Evolutionary conservation across 345 rosid genomes (phyloP).

Genomic region (Euphorbia lathyris): DNA sequence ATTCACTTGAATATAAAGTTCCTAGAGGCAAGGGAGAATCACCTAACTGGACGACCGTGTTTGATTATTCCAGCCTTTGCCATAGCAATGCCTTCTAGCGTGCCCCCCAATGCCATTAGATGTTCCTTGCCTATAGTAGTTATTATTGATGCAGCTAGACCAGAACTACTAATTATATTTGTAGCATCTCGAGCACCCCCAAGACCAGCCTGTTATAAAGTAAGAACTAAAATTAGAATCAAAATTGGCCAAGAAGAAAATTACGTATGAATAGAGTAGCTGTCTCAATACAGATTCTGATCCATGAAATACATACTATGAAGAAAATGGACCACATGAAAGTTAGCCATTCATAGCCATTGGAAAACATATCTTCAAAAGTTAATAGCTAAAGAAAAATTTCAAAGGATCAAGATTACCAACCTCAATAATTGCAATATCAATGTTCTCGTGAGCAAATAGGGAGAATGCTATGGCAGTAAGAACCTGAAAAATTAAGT

Average conservation of each 20-base stretch:
- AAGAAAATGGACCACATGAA: neutral
- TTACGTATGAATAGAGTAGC: neutral
- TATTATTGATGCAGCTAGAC: slow-evolving; percentile 65
- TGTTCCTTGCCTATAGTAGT: slow-evolving; percentile 86
- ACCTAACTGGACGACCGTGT: slow-evolving; percentile 80
- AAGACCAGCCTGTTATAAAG: slow-evolving; percentile 58
- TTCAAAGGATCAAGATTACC: neutral
- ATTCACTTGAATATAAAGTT: neutral
- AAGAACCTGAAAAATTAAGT: slow-evolving; percentile 53
- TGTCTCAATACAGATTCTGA: neutral
- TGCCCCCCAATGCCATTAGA: slow-evolving; percentile 81
- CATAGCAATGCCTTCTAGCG: slow-evolving; percentile 76
- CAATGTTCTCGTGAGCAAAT: slow-evolving; percentile 70
- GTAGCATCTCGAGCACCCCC: slow-evolving; percentile 98
- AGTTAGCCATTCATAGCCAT: neutral
- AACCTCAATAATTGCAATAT: slow-evolving; percentile 82
- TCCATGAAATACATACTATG: neutral
- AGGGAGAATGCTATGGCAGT: slow-evolving; percentile 73
- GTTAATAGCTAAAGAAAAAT: neutral
- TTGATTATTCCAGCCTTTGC: slow-evolving; percentile 90
- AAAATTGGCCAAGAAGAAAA: neutral
- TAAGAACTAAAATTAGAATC: neutral
- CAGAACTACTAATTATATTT: slow-evolving; percentile 54
- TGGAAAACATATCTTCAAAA: neutral
- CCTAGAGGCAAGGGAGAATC: slow-evolving; percentile 22